Evolutionary conservation across 768 basidiomycete genomes (phyloP), one percentile per base, ranked within the genome.

Genomic region (Neoboletus magnificus): DNA sequence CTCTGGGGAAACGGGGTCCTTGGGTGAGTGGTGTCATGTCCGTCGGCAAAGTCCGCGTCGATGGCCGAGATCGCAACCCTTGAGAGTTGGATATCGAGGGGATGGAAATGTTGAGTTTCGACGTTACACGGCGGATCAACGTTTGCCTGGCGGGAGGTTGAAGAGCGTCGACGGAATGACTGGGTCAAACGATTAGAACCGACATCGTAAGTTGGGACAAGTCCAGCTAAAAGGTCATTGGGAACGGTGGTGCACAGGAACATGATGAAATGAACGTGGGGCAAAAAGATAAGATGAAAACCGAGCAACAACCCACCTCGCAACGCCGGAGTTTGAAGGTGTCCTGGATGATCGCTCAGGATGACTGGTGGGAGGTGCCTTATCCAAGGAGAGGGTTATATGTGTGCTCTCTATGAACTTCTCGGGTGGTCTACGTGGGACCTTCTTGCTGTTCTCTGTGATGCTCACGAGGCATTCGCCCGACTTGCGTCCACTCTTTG

Each of bases 61-160:
- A 59, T 0, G 46, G 62, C 12, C 65, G 63, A 20, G 60, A 50
- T 6, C 45, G 66, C 23, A 62, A 5, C 0, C 0, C 2, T 3
- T 40, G 51, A 4, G 61, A 4, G 10, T 12, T 48, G 29, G 64
- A 55, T 35, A 47, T 56, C 0, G 59, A 35, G 10, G 69, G 62
- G 6, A 69, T 58, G 29, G 61, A 29, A 22, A 72, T 67, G 23
- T 50, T 49, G 22, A 71, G 52, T 30, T 58, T 72, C 2, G 71
- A 71, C 0, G 71, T 64, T 6, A 71, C 62, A 16, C 71, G 67
- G 15, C 71, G 71, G 50, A 71, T 56, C 48, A 72, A 55, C 0
- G 59, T 62, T 4, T 59, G 35, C 35, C 65, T 71, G 6, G 20
- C 9, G 33, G 44, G 7, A 7, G 53, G 54, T 16, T 45, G 36